Conservation (phyloP, 2,329 filamentous ascomycete genomes). For the Septoria petroselini region DNA sequence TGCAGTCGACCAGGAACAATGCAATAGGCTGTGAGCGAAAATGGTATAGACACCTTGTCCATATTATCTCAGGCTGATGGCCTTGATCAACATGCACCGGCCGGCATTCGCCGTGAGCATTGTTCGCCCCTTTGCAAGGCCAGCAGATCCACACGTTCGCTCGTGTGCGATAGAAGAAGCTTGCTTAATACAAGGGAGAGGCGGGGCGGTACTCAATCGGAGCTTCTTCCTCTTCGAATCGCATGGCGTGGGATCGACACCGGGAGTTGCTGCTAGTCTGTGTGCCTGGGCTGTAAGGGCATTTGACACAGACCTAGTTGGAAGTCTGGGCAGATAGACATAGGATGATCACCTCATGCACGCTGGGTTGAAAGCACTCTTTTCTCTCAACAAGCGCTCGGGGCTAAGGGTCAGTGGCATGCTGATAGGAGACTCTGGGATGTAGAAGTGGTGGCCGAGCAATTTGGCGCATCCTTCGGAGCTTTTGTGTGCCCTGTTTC, state of each 20-base stretch:
- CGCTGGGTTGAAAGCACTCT: background rate
- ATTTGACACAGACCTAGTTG: constrained; percentile 13
- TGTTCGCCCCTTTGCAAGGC: constrained; percentile 24
- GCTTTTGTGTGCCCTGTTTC: constrained; percentile 9
- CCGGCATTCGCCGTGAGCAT: constrained; percentile 24
- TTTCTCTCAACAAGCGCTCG: background rate
- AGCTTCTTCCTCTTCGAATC: constrained; percentile 32
- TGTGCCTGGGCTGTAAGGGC: constrained; percentile 22
- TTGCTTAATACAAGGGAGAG: constrained; percentile 29
- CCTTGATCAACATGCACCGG: constrained; percentile 17
- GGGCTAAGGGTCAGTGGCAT: background rate
- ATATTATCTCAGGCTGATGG: constrained; percentile 14
- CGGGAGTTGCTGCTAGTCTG: constrained; percentile 24
- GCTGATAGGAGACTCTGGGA: constrained; percentile 3
- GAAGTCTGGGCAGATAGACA: constrained; percentile 18
- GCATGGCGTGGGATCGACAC: constrained; percentile 25
- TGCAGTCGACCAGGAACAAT: constrained; percentile 3
- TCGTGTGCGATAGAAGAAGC: constrained; percentile 27
- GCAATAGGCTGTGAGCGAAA: constrained; percentile 1
- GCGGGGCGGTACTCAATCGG: constrained; percentile 35
- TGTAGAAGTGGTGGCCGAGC: background rate
- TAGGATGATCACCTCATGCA: constrained; percentile 16
- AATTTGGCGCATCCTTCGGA: constrained; percentile 18
- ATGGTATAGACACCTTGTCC: constrained; percentile 16
- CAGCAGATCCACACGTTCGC: constrained; percentile 29